phyloP scores from a whole-genome alignment of 805 yeast genomes.

The Myxozyma mucilagina region DNA sequence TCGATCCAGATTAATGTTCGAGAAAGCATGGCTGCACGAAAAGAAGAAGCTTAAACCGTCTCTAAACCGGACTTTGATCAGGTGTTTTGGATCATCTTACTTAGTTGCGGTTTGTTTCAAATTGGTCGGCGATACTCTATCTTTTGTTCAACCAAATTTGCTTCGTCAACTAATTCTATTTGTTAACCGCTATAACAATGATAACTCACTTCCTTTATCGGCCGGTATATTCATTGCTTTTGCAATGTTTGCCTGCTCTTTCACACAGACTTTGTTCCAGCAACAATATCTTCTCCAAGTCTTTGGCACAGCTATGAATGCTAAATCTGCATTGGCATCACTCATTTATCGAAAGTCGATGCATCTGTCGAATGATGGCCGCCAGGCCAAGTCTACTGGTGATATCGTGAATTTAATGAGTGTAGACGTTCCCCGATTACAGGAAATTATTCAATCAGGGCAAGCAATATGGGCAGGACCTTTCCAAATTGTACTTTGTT shows the following conservation, averaged over 20 bases:
- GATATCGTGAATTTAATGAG: slow-evolving; percentile 75
- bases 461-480: slow-evolving; percentile 93
- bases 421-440: slow-evolving; percentile 70
- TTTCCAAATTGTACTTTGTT: slow-evolving; percentile 77
- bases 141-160: slow-evolving; percentile 81
- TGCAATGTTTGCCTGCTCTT: slow-evolving; percentile 61
- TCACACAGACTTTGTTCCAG: slow-evolving; percentile 60
- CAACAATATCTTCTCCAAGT: slow-evolving; percentile 56
- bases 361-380: slow-evolving; percentile 63
- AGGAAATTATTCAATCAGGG: slow-evolving; percentile 68
- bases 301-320: slow-evolving; percentile 58
- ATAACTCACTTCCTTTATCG: slow-evolving; percentile 49
- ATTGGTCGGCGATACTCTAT: slow-evolving; percentile 67
- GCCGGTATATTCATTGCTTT: slow-evolving; percentile 64
- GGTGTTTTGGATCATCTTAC: slow-evolving; percentile 72
- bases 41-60: slow-evolving; percentile 48
- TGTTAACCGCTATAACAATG: slow-evolving; percentile 48
- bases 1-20: slow-evolving; percentile 48
- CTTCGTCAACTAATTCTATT: slow-evolving; percentile 63
- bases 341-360: slow-evolving; percentile 72
- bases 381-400: slow-evolving; percentile 63
- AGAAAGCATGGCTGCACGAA: slow-evolving; percentile 64
- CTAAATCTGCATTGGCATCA: slow-evolving; percentile 65
- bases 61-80: slow-evolving; percentile 56
- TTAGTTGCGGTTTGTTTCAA: slow-evolving; percentile 71